These are phyloP conservation scores for Aegilops longissima DNA, from an alignment of 176 grass and related monocot genomes.

Conservation along the genomic window DNA sequence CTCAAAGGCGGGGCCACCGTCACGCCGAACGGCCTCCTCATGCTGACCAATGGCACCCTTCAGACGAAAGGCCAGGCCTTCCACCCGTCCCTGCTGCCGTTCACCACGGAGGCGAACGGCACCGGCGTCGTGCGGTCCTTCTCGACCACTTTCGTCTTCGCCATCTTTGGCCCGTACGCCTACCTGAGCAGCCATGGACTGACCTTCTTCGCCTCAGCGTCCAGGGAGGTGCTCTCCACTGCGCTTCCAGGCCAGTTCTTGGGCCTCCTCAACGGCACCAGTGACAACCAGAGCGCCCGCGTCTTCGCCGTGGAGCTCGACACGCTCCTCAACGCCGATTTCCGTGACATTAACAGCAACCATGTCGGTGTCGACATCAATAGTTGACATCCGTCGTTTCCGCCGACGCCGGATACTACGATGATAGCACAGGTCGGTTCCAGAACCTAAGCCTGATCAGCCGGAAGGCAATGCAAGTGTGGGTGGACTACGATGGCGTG, in stretches of 20 bases:
- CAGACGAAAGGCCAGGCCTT: slow-evolving; percentile 46
- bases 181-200: slow-evolving; percentile 44
- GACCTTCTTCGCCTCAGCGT: slow-evolving; percentile 37
- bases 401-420: slow-evolving; percentile 32
- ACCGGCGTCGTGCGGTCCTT: slow-evolving; percentile 35
- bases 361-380: slow-evolving; percentile 61
- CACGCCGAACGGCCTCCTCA: slow-evolving; percentile 34
- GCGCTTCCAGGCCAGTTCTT: slow-evolving; percentile 47
- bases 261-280: slow-evolving; percentile 39
- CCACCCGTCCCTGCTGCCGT: slow-evolving; percentile 32
- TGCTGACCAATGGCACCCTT: slow-evolving; percentile 37
- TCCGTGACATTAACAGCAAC: slow-evolving; percentile 42
- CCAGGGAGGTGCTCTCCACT: background rate
- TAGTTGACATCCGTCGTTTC: background rate
- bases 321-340: slow-evolving; percentile 47
- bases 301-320: slow-evolving; percentile 65
- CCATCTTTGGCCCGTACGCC: slow-evolving; percentile 30
- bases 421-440: slow-evolving; percentile 31
- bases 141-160: slow-evolving; percentile 60
- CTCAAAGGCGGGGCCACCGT: slow-evolving; percentile 34
- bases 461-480: slow-evolving; percentile 50
- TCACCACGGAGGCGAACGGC: slow-evolving; percentile 13
- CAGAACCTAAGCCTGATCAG: slow-evolving; percentile 37
- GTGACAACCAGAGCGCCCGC: slow-evolving; percentile 12
- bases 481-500: slow-evolving; percentile 43